Percentiles rank a stretch among this genome's conserved stretches.
phyloP scores from a whole-genome alignment of 805 yeast genomes.

The Suhomyces faveliae region DNA sequence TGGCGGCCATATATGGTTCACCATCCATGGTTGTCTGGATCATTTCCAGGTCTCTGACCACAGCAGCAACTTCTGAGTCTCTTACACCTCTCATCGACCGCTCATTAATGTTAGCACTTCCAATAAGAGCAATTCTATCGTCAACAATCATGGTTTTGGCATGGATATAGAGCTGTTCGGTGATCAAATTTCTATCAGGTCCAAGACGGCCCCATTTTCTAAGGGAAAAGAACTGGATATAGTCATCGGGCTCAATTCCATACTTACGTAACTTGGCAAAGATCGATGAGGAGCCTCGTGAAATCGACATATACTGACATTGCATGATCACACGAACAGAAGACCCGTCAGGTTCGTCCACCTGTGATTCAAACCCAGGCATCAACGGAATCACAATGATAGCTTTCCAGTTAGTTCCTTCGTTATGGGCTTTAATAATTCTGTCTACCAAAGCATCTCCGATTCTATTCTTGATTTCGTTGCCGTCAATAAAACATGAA shows the following conservation, averaged over 20 bases:
- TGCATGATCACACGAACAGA: slow-evolving; percentile 95
- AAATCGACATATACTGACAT: slow-evolving; percentile 91
- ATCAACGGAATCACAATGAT: slow-evolving; percentile 87
- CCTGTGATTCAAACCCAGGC: slow-evolving; percentile 96
- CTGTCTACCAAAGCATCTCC: slow-evolving; percentile 98
- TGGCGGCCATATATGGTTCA: slow-evolving; percentile 73
- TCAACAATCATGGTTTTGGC: slow-evolving; percentile 91
- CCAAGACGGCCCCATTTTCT: slow-evolving; percentile 97
- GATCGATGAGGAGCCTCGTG: slow-evolving; percentile 84
- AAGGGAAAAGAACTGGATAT: slow-evolving; percentile 86
- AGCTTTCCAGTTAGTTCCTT: slow-evolving; percentile 82
- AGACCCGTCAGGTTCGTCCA: slow-evolving; percentile 90
- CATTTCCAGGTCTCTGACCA: slow-evolving; percentile 79
- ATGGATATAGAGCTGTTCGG: slow-evolving; percentile 92
- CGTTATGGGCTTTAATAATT: slow-evolving; percentile 81
- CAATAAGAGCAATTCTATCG: slow-evolving; percentile 90
- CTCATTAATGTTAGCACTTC: slow-evolving; percentile 96
- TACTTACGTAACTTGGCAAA: slow-evolving; percentile 75
- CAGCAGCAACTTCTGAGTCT: slow-evolving; percentile 91
- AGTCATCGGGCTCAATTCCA: slow-evolving; percentile 86
- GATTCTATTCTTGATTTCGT: slow-evolving; percentile 78
- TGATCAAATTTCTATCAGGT: slow-evolving; percentile 63
- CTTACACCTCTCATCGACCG: slow-evolving; percentile 92
- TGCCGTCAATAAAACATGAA: slow-evolving; percentile 82
- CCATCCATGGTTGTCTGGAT: slow-evolving; percentile 78